Base-by-base conservation (phyloP, 495 filamentous ascomycete genomes). In the Halenospora varia region DNA sequence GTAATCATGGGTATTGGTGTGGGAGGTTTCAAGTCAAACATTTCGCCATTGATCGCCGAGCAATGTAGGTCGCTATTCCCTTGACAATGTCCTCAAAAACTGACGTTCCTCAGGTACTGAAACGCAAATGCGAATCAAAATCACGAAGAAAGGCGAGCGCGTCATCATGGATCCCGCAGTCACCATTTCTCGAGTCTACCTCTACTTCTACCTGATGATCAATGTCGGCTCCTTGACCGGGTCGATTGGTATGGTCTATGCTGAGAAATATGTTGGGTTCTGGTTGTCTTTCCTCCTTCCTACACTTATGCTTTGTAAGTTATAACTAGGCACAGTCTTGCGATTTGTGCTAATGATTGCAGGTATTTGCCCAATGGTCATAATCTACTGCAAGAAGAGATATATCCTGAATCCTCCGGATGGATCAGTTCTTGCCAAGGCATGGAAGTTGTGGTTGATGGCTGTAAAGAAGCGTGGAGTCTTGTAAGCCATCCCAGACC, bases 241-340 rank as follows among this genome's bases (percentile, higher is more conserved):
- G 9, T 51, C 41, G 2, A 56, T 64, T 41, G 42, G 18, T 19
- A 81, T 86, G 82, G 79, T 81, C 26, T 88, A 87, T 62, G 82
- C 82, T 9, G 86, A 88, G 70, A 80, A 85, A 57, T 88, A 89
- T 54, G 83, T 90, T 54, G 88, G 88, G 17, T 91, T 89, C 73
- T 91, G 81, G 76, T 75, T 89, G 17, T 75, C 85, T 0, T 89
- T 70, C 63, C 69, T 79, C 3, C 73, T 88, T n/a, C 84, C 85
- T 9, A 87, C 84, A 0, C 56, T 74, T 20, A 70, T 81, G 65
- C 76, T 82, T 66, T 70, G 70, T 49, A 44, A 47, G 42, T 48
- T 29, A 45, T 9, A 4, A 3, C 15, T 13, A n/a, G n/a, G 9
- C 15, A 20, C 15, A 46, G 19, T 17, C 42, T 17, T 20, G 4